A percentile compares a stretch with the other conserved stretches of the same genome.
Conservation (phyloP, 106 monocot species). For the Agapanthus africanus region DNA sequence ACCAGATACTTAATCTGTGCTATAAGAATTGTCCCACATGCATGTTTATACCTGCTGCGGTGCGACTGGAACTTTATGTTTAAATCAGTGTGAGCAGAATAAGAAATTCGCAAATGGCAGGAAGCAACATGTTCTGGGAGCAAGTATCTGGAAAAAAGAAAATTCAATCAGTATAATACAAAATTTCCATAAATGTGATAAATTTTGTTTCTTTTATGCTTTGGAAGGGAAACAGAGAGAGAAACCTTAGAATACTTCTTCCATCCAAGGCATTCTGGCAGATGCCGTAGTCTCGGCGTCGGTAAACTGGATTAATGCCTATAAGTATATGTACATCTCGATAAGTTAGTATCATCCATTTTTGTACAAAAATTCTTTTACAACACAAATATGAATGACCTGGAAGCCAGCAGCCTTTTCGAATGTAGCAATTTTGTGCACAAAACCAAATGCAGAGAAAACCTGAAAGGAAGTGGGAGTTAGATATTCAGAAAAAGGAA, state of each 20-base stretch:
- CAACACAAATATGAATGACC: constrained; percentile 16
- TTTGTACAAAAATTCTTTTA: not conserved
- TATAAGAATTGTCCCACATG: not conserved
- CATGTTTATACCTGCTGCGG: constrained; percentile 72
- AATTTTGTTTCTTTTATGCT: not conserved
- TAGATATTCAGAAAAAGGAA: constrained; percentile 3
- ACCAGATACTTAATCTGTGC: not conserved
- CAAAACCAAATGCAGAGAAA: constrained; percentile 77
- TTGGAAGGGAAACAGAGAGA: not conserved
- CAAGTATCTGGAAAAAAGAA: constrained; percentile 53
- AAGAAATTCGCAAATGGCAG: constrained; percentile 84
- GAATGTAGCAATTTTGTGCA: constrained; percentile 79
- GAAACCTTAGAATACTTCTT: constrained; percentile 82
- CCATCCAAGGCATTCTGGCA: constrained; percentile 78
- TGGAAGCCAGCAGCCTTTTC: constrained; percentile 83
- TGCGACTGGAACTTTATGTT: constrained; percentile 99
- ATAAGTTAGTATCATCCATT: not conserved
- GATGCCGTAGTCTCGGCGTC: constrained; percentile 61
- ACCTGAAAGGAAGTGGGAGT: constrained; percentile 26
- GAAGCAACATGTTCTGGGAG: constrained; percentile 81
- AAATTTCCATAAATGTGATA: too few species aligned
- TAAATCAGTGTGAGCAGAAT: constrained; percentile 95
- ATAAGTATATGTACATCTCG: not conserved
- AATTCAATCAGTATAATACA: constrained; percentile 11
- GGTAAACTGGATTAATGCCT: constrained; percentile 79